Evolutionary conservation across 1,284 basidiomycete species (phyloP).

Genomic region (Pseudozyma flocculosa): DNA sequence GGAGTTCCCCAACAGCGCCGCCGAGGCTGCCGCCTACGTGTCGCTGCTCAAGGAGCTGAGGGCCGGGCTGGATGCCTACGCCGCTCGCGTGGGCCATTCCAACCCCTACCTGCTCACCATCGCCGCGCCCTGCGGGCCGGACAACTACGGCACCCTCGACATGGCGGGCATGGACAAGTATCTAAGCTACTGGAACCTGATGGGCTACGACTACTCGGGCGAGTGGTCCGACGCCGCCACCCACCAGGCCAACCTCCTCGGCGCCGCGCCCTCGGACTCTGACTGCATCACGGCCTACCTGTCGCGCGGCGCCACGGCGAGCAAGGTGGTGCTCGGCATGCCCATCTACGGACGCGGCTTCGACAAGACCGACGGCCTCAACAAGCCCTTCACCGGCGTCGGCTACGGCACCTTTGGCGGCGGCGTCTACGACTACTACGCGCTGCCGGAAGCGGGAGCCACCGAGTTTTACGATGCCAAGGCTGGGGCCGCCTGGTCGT

Average conservation of each 20-base stretch:
- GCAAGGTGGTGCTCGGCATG: constrained; percentile 76
- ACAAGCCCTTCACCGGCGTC: constrained; percentile 71
- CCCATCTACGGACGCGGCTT: constrained; percentile 69
- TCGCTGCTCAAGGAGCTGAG: constrained; percentile 73
- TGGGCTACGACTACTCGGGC: constrained; percentile 65
- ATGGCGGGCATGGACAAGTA: constrained; percentile 71
- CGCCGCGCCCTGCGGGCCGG: constrained; percentile 73
- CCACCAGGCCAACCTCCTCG: constrained; percentile 77
- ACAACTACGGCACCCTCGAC: constrained; percentile 68
- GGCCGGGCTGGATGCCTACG: constrained; percentile 67
- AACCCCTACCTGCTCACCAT: constrained; percentile 69
- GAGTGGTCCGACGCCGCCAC: constrained; percentile 70
- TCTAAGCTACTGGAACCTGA: constrained; percentile 83
- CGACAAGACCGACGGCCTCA: constrained; percentile 72
- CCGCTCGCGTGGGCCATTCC: constrained; percentile 60
- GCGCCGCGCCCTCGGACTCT: constrained; percentile 30
- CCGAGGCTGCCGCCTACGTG: constrained; percentile 72
- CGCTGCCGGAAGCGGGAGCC: constrained; percentile 70
- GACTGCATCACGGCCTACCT: background rate
- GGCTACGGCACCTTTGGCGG: constrained; percentile 71
- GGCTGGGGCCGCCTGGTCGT: constrained; percentile 73
- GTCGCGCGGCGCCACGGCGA: constrained; percentile 70
- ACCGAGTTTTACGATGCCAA: constrained; percentile 68
- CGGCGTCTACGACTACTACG: constrained; percentile 66
- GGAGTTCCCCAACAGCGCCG: constrained; percentile 73